phyloP scores from a whole-genome alignment of 108 stramenopile genomes.

The Skeletonema menzelii region DNA sequence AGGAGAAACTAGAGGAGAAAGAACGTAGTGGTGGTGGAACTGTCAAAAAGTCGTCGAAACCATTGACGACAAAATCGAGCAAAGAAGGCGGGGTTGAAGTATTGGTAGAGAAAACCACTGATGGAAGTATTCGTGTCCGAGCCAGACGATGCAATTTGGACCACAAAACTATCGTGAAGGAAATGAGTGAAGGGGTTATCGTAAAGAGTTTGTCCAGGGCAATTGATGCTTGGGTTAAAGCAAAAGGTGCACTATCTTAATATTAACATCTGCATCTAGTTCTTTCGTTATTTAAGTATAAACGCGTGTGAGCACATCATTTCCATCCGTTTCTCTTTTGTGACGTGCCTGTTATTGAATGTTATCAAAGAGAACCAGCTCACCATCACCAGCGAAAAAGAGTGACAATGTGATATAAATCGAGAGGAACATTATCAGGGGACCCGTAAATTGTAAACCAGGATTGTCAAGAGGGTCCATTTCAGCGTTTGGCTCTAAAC shows the following conservation, averaged over 20 bases:
- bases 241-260: not conserved
- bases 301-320: not conserved
- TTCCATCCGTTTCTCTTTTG: not conserved
- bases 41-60: not conserved
- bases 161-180: conserved; percentile 69
- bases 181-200: conserved; percentile 76
- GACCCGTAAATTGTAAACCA: conserved; percentile 35
- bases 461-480: conserved; percentile 29
- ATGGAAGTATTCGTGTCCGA: conserved; percentile 63
- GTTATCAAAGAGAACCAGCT: conserved; percentile 5
- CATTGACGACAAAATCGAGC: conserved; percentile 7
- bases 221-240: conserved; percentile 55
- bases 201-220: conserved; percentile 65
- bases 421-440: conserved; percentile 24
- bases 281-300: not conserved
- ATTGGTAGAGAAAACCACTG: conserved; percentile 60
- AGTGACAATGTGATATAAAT: conserved; percentile 24
- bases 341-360: not conserved
- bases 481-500: conserved; percentile 39
- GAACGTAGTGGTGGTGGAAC: conserved; percentile 11
- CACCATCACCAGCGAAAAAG: conserved; percentile 18
- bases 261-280: not conserved
- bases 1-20: conserved; percentile 60
- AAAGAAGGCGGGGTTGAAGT: conserved; percentile 82
- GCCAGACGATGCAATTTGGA: conserved; percentile 81